phyloP scores from a whole-genome alignment of 148 eudicot genomes.

The Chenopodium formosanum region DNA sequence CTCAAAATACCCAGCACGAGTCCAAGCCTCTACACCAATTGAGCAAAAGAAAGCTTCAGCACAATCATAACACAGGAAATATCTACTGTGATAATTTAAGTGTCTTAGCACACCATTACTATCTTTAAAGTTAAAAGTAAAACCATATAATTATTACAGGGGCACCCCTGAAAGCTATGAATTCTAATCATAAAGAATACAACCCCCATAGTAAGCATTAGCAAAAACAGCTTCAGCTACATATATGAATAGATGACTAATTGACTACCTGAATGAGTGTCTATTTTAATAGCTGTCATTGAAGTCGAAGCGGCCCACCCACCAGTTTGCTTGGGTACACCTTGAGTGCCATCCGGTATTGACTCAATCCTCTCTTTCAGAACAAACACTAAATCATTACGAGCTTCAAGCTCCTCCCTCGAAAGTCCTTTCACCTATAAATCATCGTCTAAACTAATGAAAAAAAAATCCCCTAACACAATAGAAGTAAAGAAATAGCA shows the following conservation, averaged over 20 bases:
- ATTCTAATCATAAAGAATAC: not conserved
- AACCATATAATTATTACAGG: not conserved
- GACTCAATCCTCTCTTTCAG: constrained; percentile 63
- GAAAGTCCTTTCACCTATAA: constrained; percentile 63
- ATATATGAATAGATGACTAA: constrained; percentile 21
- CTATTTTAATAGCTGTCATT: constrained; percentile 46
- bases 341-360: constrained; percentile 55
- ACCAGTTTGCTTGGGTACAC: constrained; percentile 38
- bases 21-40: constrained; percentile 35
- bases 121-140: too few species aligned
- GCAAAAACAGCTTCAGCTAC: not conserved
- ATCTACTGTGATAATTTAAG: too few species aligned
- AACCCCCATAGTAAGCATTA: not conserved
- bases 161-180: not conserved
- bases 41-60: not conserved
- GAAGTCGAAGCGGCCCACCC: constrained; percentile 58
- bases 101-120: too few species aligned
- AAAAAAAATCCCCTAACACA: not conserved
- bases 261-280: constrained; percentile 53
- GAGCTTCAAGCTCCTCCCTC: constrained; percentile 63
- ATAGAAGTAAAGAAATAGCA: too few species aligned
- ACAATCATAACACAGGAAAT: not conserved
- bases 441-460: not conserved
- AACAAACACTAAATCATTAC: constrained; percentile 49
- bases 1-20: constrained; percentile 42